Base-by-base conservation (phyloP, 2,329 filamentous ascomycete species). In the Drechmeria coniospora region DNA sequence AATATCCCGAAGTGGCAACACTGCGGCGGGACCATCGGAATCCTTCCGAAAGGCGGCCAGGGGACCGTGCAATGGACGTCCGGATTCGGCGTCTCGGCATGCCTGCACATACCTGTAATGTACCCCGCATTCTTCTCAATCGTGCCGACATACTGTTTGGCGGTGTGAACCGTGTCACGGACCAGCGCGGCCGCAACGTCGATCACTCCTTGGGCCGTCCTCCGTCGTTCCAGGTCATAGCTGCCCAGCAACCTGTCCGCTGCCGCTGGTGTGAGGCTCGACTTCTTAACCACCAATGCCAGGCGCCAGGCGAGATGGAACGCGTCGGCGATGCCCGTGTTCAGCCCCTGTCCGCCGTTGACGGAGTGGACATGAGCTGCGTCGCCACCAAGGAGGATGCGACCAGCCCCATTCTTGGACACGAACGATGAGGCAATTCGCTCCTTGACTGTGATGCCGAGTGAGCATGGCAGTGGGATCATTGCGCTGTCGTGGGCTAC, bases 271-370 rank as follows among this genome's bases (percentile, higher is more conserved):
- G 32, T 30, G 14, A 53, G 34, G 6, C 28, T 27, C 3, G 43
- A 34, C 10, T 43, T 32, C 6, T 39, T 46, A 7, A 49, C 20
- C 1, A 45, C 44, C 2, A 36, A 27, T 5, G 42, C 54, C 0
- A 70, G 39, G 20, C 68, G 66, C 65, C 67, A 72, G 7, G 56
- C 57, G 1, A 72, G 41, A 23, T 61, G 64, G 16, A 68, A 61
- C 0, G 65, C 63, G 39, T 72, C 67, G 5, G 63, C 59, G 18
- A 71, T 56, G 4, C 68, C 67, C 0, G 66, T 71, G 36, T 73
- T 73, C 37, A 72, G 54, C 1, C 68, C 68, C 35, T 71, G 66
- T 0, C 65, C 68, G 0, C 65, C 67, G 7, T 65, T 63, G 20
- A 65, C 63, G 1, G 55, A 65, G 32, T 70, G 64, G 3, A 65